Conservation (phyloP, 163 green algal genomes). For the Chlorella variabilis region DNA sequence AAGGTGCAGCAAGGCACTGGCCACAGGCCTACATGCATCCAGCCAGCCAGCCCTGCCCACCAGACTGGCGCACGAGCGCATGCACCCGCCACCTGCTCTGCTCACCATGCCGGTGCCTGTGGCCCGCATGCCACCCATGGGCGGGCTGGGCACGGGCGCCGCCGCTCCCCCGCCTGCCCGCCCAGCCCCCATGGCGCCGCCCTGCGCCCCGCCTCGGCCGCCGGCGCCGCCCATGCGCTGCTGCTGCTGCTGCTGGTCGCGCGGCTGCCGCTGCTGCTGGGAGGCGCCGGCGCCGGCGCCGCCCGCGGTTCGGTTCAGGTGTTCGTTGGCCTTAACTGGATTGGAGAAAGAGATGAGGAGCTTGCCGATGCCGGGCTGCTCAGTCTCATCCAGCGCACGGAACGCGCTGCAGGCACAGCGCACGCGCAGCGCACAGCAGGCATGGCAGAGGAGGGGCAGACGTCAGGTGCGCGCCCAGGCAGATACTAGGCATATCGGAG, state of each 20-base stretch:
- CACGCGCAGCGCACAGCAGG: too few relatives aligned
- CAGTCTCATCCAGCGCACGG: slow-evolving; percentile 50
- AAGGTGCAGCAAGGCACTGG: not conserved
- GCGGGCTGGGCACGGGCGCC: not conserved
- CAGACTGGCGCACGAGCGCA: not conserved
- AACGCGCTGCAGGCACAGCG: slow-evolving; percentile 35
- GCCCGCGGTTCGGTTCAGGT: not conserved
- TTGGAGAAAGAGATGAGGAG: slow-evolving; percentile 73
- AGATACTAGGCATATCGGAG: too few relatives aligned
- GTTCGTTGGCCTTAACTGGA: slow-evolving; percentile 52
- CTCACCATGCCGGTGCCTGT: not conserved
- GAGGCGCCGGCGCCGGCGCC: not conserved
- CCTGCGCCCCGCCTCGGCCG: too few relatives aligned
- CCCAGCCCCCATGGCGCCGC: not conserved
- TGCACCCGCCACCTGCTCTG: not conserved
- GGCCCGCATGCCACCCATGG: not conserved
- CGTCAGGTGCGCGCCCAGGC: not conserved
- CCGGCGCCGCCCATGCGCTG: not conserved
- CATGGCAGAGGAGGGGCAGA: too few relatives aligned
- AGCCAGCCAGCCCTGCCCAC: not conserved
- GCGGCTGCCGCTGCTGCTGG: not conserved
- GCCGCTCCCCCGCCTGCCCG: not conserved
- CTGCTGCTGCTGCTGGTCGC: slow-evolving; percentile 7
- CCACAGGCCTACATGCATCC: not conserved
- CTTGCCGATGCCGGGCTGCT: slow-evolving; percentile 55